Evolutionary conservation across 129 eudicot species (phyloP), one percentile per base, ranked within the genome.

Genomic region (Ambrosia artemisiifolia): DNA sequence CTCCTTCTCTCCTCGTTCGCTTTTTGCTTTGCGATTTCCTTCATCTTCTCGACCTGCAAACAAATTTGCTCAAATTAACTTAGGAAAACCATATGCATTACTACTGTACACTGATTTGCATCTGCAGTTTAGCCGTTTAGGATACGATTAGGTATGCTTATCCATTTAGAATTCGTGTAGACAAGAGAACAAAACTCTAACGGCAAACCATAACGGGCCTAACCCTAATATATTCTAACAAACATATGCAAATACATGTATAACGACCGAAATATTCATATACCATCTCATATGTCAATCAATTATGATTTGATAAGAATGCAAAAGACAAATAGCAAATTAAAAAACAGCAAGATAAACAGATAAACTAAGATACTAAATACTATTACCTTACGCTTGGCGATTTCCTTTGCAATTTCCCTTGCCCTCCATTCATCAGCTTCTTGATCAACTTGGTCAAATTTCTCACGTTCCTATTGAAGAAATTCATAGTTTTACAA

Each of bases 391-490:
- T 86, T 94, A 53, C 71, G 83, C 70, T 84, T 78, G 5, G 96
- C 93, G 66, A 86, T 88, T 75, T 94, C 96, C 80, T 94, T 94
- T 32, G 98, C 93, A 32, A 87, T 94, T 83, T 90, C 98, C 70
- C 74, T 85, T 57, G 89, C 89, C 82, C 95, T 90, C 98, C 98
- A 94, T 81, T 94, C 98, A 87, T 94, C 98, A 35, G 96, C 98
- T 77, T 90, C 93, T 86, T 80, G 87, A 75, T 94, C 92, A 70
- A 77, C 85, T 82, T 76, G 77, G 51, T 86, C 89, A 78, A 82
- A 94, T 59, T 50, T 80, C 64, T 90, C 95, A 10, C 72, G 86
- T 69, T 90, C 96, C 98, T 78, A 30, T 11, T 4, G 18, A 12
- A 87, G 68, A 35, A 60, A 13, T 7, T 53, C 69, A 62, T 17